Base-by-base conservation (phyloP, 345 rosid genomes). In the Citrus sp. region DNA sequence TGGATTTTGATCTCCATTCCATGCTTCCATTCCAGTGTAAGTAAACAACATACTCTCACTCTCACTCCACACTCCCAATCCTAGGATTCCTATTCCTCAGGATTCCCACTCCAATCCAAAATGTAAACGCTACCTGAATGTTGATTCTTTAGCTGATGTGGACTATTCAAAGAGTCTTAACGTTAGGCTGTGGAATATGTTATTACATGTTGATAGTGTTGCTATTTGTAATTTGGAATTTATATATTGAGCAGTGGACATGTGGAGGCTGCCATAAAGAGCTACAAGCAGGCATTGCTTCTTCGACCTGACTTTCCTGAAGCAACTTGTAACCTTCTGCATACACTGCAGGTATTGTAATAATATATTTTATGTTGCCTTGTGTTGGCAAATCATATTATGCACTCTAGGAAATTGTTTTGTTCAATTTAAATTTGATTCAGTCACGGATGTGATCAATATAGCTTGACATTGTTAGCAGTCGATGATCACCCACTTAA, bases 321-420 rank as follows among this genome's bases (percentile, higher is more conserved):
- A 86, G 99, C 98, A 56, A 96, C 98, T 8, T 96, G 98, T 87
- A 96, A 96, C 83, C 98, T 96, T 83, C 84, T 94, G 51, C 99
- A 96, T 81, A 94, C 99, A 38, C 83, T 96, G 65, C 97, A 92
- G 95, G 99, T 94, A 88, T 35, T 4, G 24, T 65, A 34, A 42
- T 32, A 61, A 27, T 58, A 40, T 73, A 37, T 74, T 27, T 59
- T 77, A 59, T 54, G 42, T 42, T 46, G 19, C 13, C 9, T 7
- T 70, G 8, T 16, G 38, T 28, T 51, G 54, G 14, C 61, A 70
- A 49, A 18, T 54, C 38, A 16, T 67, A 10, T n/a, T 40, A 40
- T 67, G 18, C 28, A 38, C 18, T 67, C 25, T 27, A 49, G 6
- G 54, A 5, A 27, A 8, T 71, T 51, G 13, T 71, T 70, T 70